A percentile compares a stretch with the other conserved stretches of the same genome.
Conservation (phyloP, 228 moss, liverwort and hornwort species). For the Sphagnum magellanicum region DNA sequence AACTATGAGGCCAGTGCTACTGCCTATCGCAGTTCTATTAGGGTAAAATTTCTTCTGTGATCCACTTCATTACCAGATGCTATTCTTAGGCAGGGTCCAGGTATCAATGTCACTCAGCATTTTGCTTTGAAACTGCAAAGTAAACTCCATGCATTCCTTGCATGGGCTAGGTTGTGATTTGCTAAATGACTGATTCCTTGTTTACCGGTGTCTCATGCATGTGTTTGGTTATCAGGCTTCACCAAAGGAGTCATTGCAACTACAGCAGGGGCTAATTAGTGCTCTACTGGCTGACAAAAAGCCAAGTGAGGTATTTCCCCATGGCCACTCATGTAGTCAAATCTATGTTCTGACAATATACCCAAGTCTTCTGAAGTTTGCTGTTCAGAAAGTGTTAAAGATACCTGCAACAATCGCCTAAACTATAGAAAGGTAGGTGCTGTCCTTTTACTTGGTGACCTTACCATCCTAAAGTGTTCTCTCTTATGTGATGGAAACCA, state of each 20-base stretch:
- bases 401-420: background rate
- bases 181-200: background rate
- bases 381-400: background rate
- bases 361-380: background rate
- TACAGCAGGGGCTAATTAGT: conserved; percentile 74
- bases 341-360: background rate
- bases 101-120: background rate
- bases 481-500: background rate
- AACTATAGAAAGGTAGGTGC: background rate
- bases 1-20: conserved; percentile 67
- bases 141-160: background rate
- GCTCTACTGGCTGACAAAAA: conserved; percentile 80
- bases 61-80: background rate
- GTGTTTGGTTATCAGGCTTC: conserved; percentile 41
- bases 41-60: conserved; percentile 24
- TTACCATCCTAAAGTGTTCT: background rate
- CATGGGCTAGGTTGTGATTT: background rate
- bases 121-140: background rate
- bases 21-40: conserved; percentile 66
- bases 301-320: conserved; percentile 68
- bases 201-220: background rate
- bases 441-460: background rate
- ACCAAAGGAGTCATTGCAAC: conserved; percentile 50
- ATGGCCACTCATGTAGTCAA: background rate
- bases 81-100: background rate